These are phyloP conservation scores for Coelastrella sp. DNA, from an alignment of 139 green algal species.

Conservation along the genomic window DNA sequence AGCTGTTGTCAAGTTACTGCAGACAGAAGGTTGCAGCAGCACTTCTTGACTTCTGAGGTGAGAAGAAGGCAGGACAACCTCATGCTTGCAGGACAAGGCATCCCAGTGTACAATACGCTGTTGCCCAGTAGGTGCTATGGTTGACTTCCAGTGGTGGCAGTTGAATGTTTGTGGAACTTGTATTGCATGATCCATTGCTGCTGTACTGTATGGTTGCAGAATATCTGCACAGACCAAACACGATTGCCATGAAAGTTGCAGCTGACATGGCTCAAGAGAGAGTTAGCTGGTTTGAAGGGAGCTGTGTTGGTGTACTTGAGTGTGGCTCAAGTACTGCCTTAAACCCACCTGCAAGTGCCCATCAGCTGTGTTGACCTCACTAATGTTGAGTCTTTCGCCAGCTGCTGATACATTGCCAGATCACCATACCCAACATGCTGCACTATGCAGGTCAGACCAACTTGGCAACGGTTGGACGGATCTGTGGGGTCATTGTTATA, in stretches of 20 bases:
- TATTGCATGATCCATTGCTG: too few relatives aligned
- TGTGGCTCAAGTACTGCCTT: not conserved
- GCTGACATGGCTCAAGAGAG: too few relatives aligned
- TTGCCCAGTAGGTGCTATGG: too few relatives aligned
- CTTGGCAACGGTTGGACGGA: not conserved
- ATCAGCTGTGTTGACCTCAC: conserved; percentile 4
- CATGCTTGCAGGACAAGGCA: too few relatives aligned
- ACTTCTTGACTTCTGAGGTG: not conserved
- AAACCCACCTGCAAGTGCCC: conserved; percentile 37
- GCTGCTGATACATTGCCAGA: conserved; percentile 13
- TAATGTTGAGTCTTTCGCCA: not conserved
- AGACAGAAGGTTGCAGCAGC: not conserved
- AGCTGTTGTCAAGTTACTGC: conserved; percentile 33
- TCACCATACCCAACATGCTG: not conserved
- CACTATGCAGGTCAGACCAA: conserved; percentile 33
- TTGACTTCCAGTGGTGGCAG: too few relatives aligned
- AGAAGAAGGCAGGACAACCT: too few relatives aligned
- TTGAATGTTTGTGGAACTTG: too few relatives aligned
- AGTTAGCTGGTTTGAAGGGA: too few relatives aligned
- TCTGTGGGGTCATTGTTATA: conserved; percentile 31
- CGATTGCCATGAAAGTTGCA: not conserved
- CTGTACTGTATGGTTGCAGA: too few relatives aligned
- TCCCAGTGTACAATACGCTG: too few relatives aligned
- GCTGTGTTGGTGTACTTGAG: too few relatives aligned
- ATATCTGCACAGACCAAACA: not conserved